Evolutionary conservation across 148 eudicot species (phyloP).

Genomic region (Camellia sinensis): DNA sequence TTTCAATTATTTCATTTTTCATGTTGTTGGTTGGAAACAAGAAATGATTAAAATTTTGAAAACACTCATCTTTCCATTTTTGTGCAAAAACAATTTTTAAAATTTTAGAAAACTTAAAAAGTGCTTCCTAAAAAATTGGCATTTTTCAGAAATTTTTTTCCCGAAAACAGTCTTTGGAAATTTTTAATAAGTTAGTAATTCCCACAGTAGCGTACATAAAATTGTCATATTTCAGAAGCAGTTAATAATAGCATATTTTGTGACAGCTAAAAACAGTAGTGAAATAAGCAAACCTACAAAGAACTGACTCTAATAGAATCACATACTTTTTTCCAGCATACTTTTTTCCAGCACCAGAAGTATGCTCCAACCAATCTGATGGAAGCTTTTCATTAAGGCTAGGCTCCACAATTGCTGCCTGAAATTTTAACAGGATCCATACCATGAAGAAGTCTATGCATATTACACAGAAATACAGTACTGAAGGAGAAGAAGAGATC

Average conservation of each 20-base stretch:
- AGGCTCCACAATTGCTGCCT: constrained; percentile 47
- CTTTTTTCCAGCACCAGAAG: constrained; percentile 72
- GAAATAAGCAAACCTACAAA: neutral
- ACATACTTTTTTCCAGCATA: constrained; percentile 73
- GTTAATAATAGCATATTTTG: neutral
- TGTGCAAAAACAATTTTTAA: too few relatives aligned
- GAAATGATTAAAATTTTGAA: too few relatives aligned
- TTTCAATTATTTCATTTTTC: too few relatives aligned
- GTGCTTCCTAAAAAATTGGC: too few relatives aligned
- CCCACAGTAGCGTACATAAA: constrained; percentile 2
- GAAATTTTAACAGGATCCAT: constrained; percentile 18
- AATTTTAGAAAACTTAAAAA: too few relatives aligned
- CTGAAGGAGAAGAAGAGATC: constrained; percentile 5
- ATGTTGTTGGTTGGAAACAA: too few relatives aligned
- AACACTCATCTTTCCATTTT: too few relatives aligned
- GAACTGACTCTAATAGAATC: neutral
- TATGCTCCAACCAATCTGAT: constrained; percentile 82
- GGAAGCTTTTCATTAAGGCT: constrained; percentile 37
- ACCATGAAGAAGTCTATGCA: neutral
- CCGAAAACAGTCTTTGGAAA: too few relatives aligned
- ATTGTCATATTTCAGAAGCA: neutral
- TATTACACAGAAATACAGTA: neutral
- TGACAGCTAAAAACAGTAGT: neutral
- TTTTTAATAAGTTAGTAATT: neutral
- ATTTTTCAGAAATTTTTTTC: too few relatives aligned